Conservation (phyloP, 305 asterid genomes). For the Fraxinus albicans region DNA sequence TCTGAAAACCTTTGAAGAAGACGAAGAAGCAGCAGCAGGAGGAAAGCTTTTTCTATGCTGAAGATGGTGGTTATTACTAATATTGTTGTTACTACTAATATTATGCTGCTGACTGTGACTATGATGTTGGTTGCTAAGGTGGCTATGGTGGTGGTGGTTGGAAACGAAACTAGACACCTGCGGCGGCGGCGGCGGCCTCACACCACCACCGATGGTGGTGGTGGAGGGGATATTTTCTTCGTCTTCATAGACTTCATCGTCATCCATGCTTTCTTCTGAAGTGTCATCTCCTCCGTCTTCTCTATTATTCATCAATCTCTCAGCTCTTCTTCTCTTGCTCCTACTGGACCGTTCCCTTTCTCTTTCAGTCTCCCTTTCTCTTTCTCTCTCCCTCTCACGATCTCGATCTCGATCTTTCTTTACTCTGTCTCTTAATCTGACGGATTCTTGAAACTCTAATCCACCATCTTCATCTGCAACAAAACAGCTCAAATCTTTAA, state of each 20-base stretch:
- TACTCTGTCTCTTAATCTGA: slow-evolving; percentile 76
- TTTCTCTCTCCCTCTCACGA: slow-evolving; percentile 56
- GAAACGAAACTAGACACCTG: slow-evolving; percentile 41
- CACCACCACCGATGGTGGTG: slow-evolving; percentile 33
- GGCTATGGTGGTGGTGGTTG: slow-evolving; percentile 31
- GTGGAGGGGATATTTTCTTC: slow-evolving; percentile 38
- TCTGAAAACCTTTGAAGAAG: slow-evolving; percentile 47
- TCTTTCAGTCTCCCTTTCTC: slow-evolving; percentile 60
- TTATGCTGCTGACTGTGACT: slow-evolving; percentile 37
- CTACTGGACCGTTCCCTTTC: slow-evolving; percentile 75
- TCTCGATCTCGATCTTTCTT: slow-evolving; percentile 94
- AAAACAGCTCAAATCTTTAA: not conserved
- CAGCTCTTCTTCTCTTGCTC: slow-evolving; percentile 66
- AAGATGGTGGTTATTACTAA: slow-evolving; percentile 41
- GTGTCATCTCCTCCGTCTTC: slow-evolving; percentile 73
- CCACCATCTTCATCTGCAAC: slow-evolving; percentile 85
- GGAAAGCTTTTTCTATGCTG: slow-evolving; percentile 77
- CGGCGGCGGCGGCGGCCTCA: slow-evolving; percentile 48
- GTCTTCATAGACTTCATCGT: slow-evolving; percentile 76
- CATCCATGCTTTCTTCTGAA: slow-evolving; percentile 87
- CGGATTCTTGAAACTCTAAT: slow-evolving; percentile 77
- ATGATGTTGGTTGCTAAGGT: slow-evolving; percentile 31
- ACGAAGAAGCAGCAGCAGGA: slow-evolving; percentile 32
- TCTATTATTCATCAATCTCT: slow-evolving; percentile 50
- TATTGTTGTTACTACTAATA: slow-evolving; percentile 25